Base-by-base conservation (phyloP, 2,329 filamentous ascomycete genomes). In the Corinectria fuckeliana region DNA sequence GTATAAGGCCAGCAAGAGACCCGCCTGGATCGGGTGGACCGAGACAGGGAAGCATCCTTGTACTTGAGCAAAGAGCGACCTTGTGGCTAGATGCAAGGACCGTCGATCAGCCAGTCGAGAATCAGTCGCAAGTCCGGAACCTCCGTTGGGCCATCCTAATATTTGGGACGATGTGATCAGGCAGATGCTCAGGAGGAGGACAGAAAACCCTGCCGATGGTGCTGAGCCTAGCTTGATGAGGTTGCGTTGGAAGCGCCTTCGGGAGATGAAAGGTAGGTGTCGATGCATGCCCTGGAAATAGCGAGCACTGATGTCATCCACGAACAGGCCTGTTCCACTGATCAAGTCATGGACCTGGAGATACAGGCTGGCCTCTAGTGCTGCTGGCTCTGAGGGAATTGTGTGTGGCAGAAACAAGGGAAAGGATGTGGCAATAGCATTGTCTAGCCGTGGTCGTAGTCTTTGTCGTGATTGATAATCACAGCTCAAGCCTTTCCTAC, bases 231-330 rank as follows among this genome's bases (percentile, higher is more conserved):
- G 11, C 10, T 23, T 26, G 11, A 28, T 47, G 5, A 58, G 23
- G n/a, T 8, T 32, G 5, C 39, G 28, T 8, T 38, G 18, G 16
- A 58, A 58, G 8, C 49, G 32, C 5, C 16, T 53, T 3, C 49
- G 32, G 32, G 55, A 58, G 39, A 58, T 38, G 23, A 58, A 25
- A 13, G 55, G 49, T 1, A 58, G 14, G 25, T 58, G 11, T 5
- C 39, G 32, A 13, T 58, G 32, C 13, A 48, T 14, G 25, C 30
- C 28, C 18, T 41, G 30, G 13, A 58, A 58, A 21, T 53, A 58
- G 20, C 25, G 41, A 7, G 41, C 13, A 1, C 23, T 52, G 18
- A 58, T 58, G 16, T 52, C 55, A 21, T 58, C 49, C 9, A 48
- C 39, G 21, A 48, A 58, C 20, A 48, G 39, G 16, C 41, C 41